Conservation (phyloP, 495 filamentous ascomycete species). For the Melanomma pulvis-pyrius region DNA sequence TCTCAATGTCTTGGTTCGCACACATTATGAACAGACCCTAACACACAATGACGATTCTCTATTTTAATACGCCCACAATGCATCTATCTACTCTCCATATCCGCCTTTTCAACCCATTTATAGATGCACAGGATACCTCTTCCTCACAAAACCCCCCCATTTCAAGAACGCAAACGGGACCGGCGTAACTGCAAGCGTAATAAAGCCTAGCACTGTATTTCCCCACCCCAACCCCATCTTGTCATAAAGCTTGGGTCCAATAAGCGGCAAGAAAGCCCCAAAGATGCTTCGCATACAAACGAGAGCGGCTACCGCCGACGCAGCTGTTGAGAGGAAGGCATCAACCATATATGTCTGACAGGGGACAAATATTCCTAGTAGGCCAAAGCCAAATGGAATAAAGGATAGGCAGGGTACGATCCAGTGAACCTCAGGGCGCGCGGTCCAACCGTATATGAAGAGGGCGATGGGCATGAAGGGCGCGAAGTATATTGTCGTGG, state of each 20-base stretch:
- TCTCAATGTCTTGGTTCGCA: too few relatives aligned
- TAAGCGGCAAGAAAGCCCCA: slow-evolving; percentile 56
- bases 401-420: slow-evolving; percentile 59
- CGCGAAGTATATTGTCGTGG: slow-evolving; percentile 22
- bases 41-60: too few relatives aligned
- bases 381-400: slow-evolving; percentile 56
- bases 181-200: slow-evolving; percentile 46
- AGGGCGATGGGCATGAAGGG: slow-evolving; percentile 29
- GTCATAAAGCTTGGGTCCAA: slow-evolving; percentile 54
- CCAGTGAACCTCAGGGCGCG: slow-evolving; percentile 23
- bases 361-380: slow-evolving; percentile 46
- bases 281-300: slow-evolving; percentile 55
- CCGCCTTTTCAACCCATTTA: too few relatives aligned
- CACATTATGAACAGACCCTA: too few relatives aligned
- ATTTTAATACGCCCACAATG: too few relatives aligned
- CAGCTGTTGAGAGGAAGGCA: slow-evolving; percentile 40
- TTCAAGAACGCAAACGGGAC: slow-evolving; percentile 42
- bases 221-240: slow-evolving; percentile 53
- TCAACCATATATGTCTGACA: slow-evolving; percentile 47
- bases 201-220: slow-evolving; percentile 50
- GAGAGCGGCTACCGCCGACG: slow-evolving; percentile 49
- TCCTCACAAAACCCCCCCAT: slow-evolving; percentile 32
- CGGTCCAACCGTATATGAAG: slow-evolving; percentile 36
- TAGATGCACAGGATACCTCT: slow-evolving; percentile 19
- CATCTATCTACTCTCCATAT: too few relatives aligned